Base-by-base conservation (phyloP, 208 protist species). In the Leptomonas pyrrhocoris region DNA sequence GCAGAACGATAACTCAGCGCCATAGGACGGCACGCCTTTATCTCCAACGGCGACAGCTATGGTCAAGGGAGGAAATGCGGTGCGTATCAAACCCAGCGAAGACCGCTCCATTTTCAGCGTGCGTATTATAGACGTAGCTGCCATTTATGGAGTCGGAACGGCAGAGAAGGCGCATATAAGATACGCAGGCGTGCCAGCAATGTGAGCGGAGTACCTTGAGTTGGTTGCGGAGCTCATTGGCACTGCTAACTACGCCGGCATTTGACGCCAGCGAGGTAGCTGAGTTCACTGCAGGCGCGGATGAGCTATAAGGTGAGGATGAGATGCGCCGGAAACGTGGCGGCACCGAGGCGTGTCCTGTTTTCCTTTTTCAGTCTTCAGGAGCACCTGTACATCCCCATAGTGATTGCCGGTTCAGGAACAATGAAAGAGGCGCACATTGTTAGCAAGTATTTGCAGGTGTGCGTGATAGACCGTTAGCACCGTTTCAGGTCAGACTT, bases 311-410 rank as follows among this genome's bases (percentile, higher is more conserved):
- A 13, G 54, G 21, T 16, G 21, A 54, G 36, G 15, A 40, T 3
- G 38, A 62, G 23, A 21, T 66, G 2, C 38, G 48, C 19, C 73
- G 64, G 50, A 80, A 80, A 16, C 67, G 38, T 19, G 78, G 72
- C 30, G 73, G 60, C 43, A 88, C 82, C 0, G 74, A 83, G 43
- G 69, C 48, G 21, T 77, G 18, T 75, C 82, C 45, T 88, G 82
- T n/a, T n/a, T n/a, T n/a, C n/a, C n/a, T n/a, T n/a, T n/a, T n/a
- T n/a, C n/a, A n/a, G n/a, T n/a, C n/a, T n/a, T 62, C 80, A 86
- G 25, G 70, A 67, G 58, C 21, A 43, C 50, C 70, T 88, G 36
- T 65, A 59, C 27, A 78, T 82, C 21, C 72, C 67, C 15, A 78
- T 63, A n/a, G 56, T 80, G 40, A 70, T 84, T 36, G 76, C 71